phyloP scores from a whole-genome alignment of 2,329 filamentous ascomycete species.

The Verticillium nonalfalfae region DNA sequence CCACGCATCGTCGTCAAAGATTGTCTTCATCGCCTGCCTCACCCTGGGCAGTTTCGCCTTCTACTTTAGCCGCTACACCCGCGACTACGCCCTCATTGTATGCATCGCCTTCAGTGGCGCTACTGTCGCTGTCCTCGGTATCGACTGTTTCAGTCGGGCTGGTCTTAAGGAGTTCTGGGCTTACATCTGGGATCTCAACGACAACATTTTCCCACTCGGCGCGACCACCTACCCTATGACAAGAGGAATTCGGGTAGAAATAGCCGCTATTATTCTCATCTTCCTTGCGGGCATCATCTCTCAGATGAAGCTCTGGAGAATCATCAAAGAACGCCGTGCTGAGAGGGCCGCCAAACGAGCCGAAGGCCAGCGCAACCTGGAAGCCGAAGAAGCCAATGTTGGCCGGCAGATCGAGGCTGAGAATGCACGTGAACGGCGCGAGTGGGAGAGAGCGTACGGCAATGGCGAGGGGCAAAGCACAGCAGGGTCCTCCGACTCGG shows the following conservation, averaged over 20 bases:
- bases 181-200: conserved; percentile 82
- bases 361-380: conserved; percentile 46
- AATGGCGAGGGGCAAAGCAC: conserved; percentile 37
- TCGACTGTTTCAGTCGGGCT: conserved; percentile 86
- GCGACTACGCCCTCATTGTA: conserved; percentile 69
- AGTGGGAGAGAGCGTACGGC: conserved; percentile 77
- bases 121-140: conserved; percentile 71
- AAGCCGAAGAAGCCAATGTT: conserved; percentile 62
- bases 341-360: conserved; percentile 42
- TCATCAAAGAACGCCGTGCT: conserved; percentile 59
- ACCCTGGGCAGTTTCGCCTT: conserved; percentile 62
- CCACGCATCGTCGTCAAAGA: conserved; percentile 49
- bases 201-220: conserved; percentile 69
- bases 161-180: conserved; percentile 95
- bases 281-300: conserved; percentile 72
- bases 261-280: conserved; percentile 70
- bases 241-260: conserved; percentile 78
- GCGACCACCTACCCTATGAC: conserved; percentile 79
- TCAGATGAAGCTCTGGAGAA: conserved; percentile 79
- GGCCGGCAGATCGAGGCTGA: conserved; percentile 60
- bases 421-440: conserved; percentile 53
- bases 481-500: conserved; percentile 40
- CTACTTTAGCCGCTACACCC: conserved; percentile 73
- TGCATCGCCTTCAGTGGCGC: conserved; percentile 77
- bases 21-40: conserved; percentile 70